Evolutionary conservation across 2,329 filamentous ascomycete species (phyloP).

Genomic region (Colletotrichum caudatum): DNA sequence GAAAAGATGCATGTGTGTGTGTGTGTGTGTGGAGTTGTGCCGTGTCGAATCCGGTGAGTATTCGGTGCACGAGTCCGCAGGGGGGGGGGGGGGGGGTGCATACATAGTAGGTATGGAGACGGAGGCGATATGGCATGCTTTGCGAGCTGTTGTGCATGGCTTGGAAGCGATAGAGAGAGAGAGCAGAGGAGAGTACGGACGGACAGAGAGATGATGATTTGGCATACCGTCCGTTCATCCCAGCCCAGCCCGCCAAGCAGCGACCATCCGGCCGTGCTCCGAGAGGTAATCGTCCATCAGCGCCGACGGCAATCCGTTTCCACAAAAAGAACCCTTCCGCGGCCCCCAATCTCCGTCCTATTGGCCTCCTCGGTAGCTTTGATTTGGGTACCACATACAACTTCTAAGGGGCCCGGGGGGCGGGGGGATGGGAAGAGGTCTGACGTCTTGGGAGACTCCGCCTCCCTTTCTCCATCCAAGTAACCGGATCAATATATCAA

Average conservation of each 20-base stretch:
- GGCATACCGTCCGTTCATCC: not conserved
- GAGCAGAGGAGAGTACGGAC: too few relatives aligned
- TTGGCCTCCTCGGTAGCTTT: not conserved
- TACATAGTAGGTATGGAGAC: slow-evolving; percentile 13
- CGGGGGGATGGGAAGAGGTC: not conserved
- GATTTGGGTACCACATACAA: not conserved
- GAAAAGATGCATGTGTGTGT: not conserved
- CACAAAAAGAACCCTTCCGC: not conserved
- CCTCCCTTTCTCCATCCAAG: not conserved
- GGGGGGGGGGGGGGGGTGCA: not conserved
- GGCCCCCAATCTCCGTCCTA: slow-evolving; percentile 13
- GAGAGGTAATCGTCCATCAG: slow-evolving; percentile 9
- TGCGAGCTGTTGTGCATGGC: not conserved
- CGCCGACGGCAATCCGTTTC: not conserved
- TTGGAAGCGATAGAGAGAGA: not conserved
- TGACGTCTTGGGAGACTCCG: not conserved
- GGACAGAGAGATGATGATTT: not conserved
- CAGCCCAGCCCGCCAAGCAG: slow-evolving; percentile 17
- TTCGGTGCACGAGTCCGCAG: not conserved
- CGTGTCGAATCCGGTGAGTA: slow-evolving; percentile 30
- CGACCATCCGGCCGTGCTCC: slow-evolving; percentile 36
- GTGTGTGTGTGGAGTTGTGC: not conserved
- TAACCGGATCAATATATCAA: not conserved
- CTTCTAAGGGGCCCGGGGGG: not conserved
- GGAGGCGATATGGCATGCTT: slow-evolving; percentile 2